These are phyloP conservation scores for Flaveria brownii DNA, from an alignment of 129 eudicot species.

Conservation along the genomic window DNA sequence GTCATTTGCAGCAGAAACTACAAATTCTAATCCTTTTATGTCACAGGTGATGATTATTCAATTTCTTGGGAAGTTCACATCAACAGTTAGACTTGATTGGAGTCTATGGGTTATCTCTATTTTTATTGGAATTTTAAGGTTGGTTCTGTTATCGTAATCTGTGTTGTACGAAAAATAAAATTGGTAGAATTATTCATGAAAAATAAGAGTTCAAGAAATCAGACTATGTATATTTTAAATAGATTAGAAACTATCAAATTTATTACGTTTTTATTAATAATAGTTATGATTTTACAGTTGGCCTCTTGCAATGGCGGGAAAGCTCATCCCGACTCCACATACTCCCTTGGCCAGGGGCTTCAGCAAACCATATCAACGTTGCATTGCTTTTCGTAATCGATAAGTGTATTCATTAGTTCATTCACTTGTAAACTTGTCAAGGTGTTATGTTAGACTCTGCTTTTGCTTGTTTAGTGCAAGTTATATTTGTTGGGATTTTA, in stretches of 20 bases:
- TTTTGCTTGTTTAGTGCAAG: no score
- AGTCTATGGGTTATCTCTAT: conserved; percentile 64
- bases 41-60: conserved; percentile 62
- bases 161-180: no score
- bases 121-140: conserved; percentile 74
- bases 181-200: no score
- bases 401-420: neutral
- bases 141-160: neutral
- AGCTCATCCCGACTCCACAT: conserved; percentile 82
- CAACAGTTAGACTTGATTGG: conserved; percentile 60
- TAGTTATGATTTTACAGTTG: conserved; percentile 49
- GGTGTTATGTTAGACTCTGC: no score
- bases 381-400: conserved; percentile 51
- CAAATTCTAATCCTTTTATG: neutral
- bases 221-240: no score
- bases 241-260: no score
- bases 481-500: no score
- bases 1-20: neutral
- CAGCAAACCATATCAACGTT: conserved; percentile 64
- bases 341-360: conserved; percentile 75
- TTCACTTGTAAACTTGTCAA: no score
- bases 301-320: conserved; percentile 84
- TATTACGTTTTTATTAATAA: no score
- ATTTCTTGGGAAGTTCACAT: conserved; percentile 75
- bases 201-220: no score